phyloP scores from a whole-genome alignment of 2,329 filamentous ascomycete genomes.

The Neofusicoccum laricinum region DNA sequence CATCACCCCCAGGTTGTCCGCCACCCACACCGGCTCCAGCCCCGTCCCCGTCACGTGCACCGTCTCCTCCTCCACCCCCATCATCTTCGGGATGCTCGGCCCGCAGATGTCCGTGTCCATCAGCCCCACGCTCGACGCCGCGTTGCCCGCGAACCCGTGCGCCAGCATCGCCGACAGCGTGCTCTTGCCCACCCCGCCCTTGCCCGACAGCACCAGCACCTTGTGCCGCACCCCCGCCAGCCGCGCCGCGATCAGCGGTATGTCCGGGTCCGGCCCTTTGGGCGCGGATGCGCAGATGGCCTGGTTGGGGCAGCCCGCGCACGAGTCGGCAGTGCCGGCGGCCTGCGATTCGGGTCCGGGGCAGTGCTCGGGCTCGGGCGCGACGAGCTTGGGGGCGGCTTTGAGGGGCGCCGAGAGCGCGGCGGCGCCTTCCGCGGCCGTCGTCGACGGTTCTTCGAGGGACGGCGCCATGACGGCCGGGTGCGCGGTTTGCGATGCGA shows the following conservation, averaged over 20 bases:
- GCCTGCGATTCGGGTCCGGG: conserved; percentile 80
- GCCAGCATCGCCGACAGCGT: conserved; percentile 87
- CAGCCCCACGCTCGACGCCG: conserved; percentile 76
- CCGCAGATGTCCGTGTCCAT: conserved; percentile 99
- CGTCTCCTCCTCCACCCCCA: conserved; percentile 91
- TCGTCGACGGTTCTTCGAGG: conserved; percentile 65
- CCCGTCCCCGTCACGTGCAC: conserved; percentile 87
- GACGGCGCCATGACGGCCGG: conserved; percentile 68
- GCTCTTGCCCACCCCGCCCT: conserved; percentile 95
- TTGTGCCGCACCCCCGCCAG: conserved; percentile 84
- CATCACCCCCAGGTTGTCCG: conserved; percentile 93
- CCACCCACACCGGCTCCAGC: conserved; percentile 94
- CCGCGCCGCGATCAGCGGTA: conserved; percentile 80
- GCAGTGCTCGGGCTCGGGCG: conserved; percentile 94
- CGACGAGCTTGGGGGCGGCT: conserved; percentile 78
- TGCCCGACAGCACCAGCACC: conserved; percentile 87
- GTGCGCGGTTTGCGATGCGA: background rate
- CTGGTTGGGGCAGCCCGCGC: conserved; percentile 94
- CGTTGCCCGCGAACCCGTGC: conserved; percentile 82
- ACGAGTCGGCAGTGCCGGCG: conserved; percentile 70
- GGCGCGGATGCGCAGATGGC: conserved; percentile 89
- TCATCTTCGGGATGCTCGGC: conserved; percentile 96
- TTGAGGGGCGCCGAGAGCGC: conserved; percentile 70
- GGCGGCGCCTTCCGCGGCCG: conserved; percentile 47
- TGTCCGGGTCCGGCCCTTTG: conserved; percentile 93